Conservation (phyloP, 2,329 filamentous ascomycete species). For the Apiospora malaysiana region DNA sequence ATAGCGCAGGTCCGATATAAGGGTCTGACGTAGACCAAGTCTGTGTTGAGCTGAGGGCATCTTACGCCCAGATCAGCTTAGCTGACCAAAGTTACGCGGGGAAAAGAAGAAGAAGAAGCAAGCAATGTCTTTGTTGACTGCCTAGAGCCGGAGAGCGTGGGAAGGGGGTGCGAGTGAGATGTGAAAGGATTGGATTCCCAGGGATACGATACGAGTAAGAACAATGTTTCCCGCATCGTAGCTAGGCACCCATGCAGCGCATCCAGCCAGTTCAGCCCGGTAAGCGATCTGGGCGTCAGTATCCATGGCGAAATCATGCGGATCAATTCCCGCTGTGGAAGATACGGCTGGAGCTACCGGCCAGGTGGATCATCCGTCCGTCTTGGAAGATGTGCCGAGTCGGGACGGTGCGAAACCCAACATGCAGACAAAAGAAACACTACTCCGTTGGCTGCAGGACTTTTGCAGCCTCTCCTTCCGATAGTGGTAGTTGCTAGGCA, state of each 20-base stretch:
- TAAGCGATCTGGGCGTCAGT: not conserved
- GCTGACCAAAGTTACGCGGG: not conserved
- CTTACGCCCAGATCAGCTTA: conserved; percentile 13
- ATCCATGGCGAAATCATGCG: not conserved
- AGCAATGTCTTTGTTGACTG: not conserved
- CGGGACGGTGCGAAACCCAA: not conserved
- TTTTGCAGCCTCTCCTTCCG: not conserved
- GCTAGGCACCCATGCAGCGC: not conserved
- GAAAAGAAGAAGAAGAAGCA: not conserved
- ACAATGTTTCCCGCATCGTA: not conserved
- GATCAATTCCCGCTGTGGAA: not conserved
- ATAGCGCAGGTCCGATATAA: conserved; percentile 2
- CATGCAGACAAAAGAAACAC: not conserved
- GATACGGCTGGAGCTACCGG: conserved; percentile 6
- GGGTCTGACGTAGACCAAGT: conserved; percentile 11
- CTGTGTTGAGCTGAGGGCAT: not conserved
- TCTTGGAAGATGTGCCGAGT: not conserved
- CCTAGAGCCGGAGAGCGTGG: not conserved
- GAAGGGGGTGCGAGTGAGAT: not conserved
- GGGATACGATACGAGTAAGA: not conserved
- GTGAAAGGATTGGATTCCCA: not conserved
- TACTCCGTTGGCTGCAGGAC: not conserved
- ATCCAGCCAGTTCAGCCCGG: not conserved
- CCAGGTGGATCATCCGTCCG: conserved; percentile 3
- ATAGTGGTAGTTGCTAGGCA: not conserved